These are phyloP conservation scores for Vachellia collinsii DNA, from an alignment of 306 rosid genomes.

Conservation along the genomic window DNA sequence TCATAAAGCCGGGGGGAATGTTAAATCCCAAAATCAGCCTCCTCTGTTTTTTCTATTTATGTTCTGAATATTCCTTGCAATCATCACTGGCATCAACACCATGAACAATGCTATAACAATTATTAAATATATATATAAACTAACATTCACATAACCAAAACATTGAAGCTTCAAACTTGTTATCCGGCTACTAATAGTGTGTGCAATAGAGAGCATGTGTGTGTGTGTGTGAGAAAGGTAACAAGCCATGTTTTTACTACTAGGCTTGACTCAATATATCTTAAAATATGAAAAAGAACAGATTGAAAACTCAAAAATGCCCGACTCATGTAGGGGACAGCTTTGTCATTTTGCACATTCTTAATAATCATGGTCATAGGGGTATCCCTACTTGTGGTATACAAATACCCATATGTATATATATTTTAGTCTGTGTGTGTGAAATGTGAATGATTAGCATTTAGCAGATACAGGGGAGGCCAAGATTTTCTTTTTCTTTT, in stretches of 20 bases:
- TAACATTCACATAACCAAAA: background rate
- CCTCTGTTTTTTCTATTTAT: background rate
- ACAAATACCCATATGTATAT: background rate
- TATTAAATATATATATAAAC: no score
- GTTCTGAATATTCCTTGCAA: background rate
- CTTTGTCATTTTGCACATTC: background rate
- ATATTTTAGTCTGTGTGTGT: background rate
- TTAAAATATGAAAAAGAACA: background rate
- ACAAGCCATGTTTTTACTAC: background rate
- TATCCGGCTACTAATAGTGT: background rate
- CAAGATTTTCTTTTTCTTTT: no score
- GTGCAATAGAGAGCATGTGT: no score
- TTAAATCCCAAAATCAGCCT: conserved; percentile 8
- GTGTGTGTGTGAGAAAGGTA: background rate
- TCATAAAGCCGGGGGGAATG: background rate
- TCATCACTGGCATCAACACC: no score
- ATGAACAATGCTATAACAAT: no score
- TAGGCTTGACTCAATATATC: background rate
- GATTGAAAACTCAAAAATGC: background rate
- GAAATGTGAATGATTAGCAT: background rate
- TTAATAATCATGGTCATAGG: background rate
- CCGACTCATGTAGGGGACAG: background rate
- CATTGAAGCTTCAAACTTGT: background rate
- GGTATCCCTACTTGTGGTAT: background rate
- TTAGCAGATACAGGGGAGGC: background rate